Conservation (phyloP, 331 rosid genomes). For the Spiraea crenata region DNA sequence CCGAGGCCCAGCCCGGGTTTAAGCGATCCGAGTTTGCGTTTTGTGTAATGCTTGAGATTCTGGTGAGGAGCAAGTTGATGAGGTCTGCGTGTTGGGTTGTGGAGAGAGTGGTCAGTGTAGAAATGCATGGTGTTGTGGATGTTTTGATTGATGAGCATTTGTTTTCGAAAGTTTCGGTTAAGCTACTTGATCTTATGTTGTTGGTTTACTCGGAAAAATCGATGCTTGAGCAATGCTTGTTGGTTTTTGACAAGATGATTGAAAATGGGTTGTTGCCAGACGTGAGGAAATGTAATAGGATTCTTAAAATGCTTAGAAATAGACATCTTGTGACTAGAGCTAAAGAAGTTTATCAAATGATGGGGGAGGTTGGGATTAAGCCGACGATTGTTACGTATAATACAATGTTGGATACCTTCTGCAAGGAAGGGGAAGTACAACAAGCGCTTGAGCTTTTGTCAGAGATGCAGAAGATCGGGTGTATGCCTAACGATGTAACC, state of each 20-base stretch:
- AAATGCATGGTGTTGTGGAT: conserved; percentile 39
- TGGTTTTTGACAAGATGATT: conserved; percentile 51
- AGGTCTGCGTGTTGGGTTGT: conserved; percentile 53
- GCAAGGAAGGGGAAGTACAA: conserved; percentile 62
- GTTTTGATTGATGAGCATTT: conserved; percentile 36
- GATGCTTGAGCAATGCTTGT: conserved; percentile 51
- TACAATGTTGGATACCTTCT: conserved; percentile 58
- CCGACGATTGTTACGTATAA: conserved; percentile 61
- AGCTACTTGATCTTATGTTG: conserved; percentile 61
- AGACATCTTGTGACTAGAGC: conserved; percentile 31
- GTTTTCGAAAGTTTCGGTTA: conserved; percentile 32
- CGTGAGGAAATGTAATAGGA: conserved; percentile 70
- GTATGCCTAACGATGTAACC: conserved; percentile 43
- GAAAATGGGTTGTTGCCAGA: conserved; percentile 57
- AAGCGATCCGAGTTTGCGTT: conserved; percentile 38
- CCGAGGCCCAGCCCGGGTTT: conserved; percentile 45
- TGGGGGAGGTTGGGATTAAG: conserved; percentile 54
- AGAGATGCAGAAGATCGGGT: conserved; percentile 53
- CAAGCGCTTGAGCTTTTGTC: conserved; percentile 45
- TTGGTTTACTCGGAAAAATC: conserved; percentile 46
- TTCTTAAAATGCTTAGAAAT: conserved; percentile 61
- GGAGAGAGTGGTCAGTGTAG: conserved; percentile 43
- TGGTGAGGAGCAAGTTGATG: conserved; percentile 45
- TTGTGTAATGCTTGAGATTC: conserved; percentile 62
- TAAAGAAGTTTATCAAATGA: conserved; percentile 49